Conservation (phyloP, 495 filamentous ascomycete genomes). For the Hypomontagnella submonticulosa region DNA sequence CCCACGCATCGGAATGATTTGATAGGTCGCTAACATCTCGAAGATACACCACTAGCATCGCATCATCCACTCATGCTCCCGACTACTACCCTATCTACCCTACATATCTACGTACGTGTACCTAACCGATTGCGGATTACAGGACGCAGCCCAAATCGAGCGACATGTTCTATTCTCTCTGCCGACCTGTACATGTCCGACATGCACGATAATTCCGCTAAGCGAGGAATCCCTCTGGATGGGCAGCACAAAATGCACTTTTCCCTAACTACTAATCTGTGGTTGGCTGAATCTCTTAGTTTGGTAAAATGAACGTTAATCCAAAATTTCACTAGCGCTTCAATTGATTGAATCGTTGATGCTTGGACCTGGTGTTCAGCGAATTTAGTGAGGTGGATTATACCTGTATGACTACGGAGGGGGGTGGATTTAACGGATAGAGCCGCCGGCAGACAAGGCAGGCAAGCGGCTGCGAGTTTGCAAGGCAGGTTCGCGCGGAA, state of each 20-base stretch:
- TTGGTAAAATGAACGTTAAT: no score
- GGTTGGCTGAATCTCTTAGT: neutral
- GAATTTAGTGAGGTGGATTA: neutral
- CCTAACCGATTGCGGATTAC: constrained; percentile 24
- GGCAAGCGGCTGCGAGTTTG: constrained; percentile 20
- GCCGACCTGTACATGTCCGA: constrained; percentile 36
- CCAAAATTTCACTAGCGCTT: no score
- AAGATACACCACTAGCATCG: constrained; percentile 19
- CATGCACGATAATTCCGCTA: constrained; percentile 33
- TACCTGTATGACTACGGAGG: neutral
- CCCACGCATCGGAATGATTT: constrained; percentile 36
- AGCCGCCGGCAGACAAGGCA: constrained; percentile 28
- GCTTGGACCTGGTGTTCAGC: no score
- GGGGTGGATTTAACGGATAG: constrained; percentile 24
- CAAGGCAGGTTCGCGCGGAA: constrained; percentile 30
- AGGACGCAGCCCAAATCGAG: constrained; percentile 16
- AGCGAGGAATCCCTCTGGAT: constrained; percentile 26
- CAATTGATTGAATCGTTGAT: no score
- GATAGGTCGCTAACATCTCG: constrained; percentile 19
- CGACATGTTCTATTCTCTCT: constrained; percentile 12
- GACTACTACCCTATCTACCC: constrained; percentile 34
- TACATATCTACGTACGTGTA: constrained; percentile 19
- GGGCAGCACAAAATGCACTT: constrained; percentile 16
- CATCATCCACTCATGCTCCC: constrained; percentile 31
- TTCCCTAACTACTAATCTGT: constrained; percentile 5